A percentile compares a stretch with the other conserved stretches of the same genome.
Evolutionary conservation across 1,284 basidiomycete genomes (phyloP).

Genomic region (Phaffia rhodozyma): DNA sequence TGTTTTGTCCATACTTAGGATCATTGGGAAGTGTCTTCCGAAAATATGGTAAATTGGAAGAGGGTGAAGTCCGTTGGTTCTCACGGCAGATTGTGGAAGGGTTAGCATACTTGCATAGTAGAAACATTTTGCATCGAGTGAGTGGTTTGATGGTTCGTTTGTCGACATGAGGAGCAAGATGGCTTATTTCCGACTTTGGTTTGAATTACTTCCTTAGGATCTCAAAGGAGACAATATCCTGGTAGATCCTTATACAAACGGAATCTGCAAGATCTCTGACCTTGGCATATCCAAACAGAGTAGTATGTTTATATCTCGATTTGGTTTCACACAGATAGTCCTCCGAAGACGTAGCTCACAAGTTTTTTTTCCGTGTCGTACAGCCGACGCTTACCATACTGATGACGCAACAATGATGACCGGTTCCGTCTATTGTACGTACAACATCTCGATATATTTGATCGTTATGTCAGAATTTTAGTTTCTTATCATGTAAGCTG

Average conservation of each 20-base stretch:
- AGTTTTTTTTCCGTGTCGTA: not conserved
- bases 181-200: conserved; percentile 6
- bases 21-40: conserved; percentile 86
- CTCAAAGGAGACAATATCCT: conserved; percentile 98
- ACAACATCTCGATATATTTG: not conserved
- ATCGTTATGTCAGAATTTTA: not conserved
- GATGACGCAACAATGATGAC: conserved; percentile 79
- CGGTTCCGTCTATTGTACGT: conserved; percentile 80
- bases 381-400: conserved; percentile 70
- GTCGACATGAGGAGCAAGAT: not conserved
- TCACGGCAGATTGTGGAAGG: conserved; percentile 84
- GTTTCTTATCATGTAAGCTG: no score
- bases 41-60: conserved; percentile 85
- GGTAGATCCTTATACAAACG: conserved; percentile 62
- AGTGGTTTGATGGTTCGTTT: conserved; percentile 24
- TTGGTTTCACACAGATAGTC: not conserved
- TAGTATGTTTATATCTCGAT: conserved; percentile 22
- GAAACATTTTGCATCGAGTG: conserved; percentile 84
- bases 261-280: conserved; percentile 86
- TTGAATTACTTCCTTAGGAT: conserved; percentile 45
- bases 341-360: not conserved
- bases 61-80: conserved; percentile 85
- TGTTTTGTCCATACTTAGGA: conserved; percentile 30
- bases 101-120: conserved; percentile 82
- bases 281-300: conserved; percentile 91